Percentiles rank a stretch among this genome's conserved stretches.
Evolutionary conservation across 2,329 filamentous ascomycete species (phyloP).

Genomic region (Thielaviopsis euricoi): DNA sequence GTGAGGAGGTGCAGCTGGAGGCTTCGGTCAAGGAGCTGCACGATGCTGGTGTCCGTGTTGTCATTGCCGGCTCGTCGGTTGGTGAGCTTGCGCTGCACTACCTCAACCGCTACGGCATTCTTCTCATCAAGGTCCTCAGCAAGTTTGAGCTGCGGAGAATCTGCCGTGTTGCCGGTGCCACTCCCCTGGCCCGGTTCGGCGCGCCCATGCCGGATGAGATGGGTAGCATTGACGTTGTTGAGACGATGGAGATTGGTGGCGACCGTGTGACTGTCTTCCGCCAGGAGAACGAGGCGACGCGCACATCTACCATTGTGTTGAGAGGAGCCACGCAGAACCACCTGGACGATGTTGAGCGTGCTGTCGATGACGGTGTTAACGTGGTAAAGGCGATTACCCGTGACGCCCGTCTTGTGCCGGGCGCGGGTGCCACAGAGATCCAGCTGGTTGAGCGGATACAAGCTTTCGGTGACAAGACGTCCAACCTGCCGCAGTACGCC

Average conservation of each 20-base stretch:
- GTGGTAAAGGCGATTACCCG: conserved; percentile 96
- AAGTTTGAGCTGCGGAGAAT: conserved; percentile 93
- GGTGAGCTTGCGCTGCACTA: conserved; percentile 95
- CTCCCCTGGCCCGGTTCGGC: conserved; percentile 84
- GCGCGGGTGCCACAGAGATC: conserved; percentile 86
- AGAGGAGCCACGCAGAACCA: conserved; percentile 96
- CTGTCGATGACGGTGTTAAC: conserved; percentile 95
- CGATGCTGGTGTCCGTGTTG: conserved; percentile 81
- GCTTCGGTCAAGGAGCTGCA: conserved; percentile 84
- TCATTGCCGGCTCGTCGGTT: conserved; percentile 83
- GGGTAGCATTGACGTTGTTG: conserved; percentile 85
- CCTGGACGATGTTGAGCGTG: conserved; percentile 89
- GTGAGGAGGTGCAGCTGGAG: conserved; percentile 87
- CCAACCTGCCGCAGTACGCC: conserved; percentile 83
- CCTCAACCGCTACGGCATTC: conserved; percentile 90
- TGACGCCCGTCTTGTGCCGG: conserved; percentile 78
- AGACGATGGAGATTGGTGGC: conserved; percentile 93
- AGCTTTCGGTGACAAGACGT: conserved; percentile 78
- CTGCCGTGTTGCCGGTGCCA: conserved; percentile 91
- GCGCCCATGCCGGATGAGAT: conserved; percentile 99
- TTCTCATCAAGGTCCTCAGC: conserved; percentile 91
- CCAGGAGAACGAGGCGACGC: conserved; percentile 82
- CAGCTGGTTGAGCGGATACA: conserved; percentile 87
- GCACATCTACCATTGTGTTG: conserved; percentile 86
- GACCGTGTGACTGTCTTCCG: conserved; percentile 97